Evolutionary conservation across 2,329 filamentous ascomycete species (phyloP).

Genomic region (Salinomyces thailandicus): DNA sequence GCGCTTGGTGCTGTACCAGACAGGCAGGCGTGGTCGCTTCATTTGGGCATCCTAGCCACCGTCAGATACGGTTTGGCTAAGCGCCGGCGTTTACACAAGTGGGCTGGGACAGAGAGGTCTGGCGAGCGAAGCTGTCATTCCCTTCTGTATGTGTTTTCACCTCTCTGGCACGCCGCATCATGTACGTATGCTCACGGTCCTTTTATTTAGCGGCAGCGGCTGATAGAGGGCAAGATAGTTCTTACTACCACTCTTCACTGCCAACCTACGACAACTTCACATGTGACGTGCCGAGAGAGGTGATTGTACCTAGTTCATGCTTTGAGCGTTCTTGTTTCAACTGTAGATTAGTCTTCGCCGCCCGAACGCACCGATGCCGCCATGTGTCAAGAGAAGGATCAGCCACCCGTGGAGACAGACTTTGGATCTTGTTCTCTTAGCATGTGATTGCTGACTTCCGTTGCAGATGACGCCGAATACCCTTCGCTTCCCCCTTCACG

Average conservation of each 20-base stretch:
- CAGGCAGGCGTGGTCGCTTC: background rate
- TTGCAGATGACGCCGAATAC: conserved; percentile 23
- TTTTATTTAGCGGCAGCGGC: conserved; percentile 15
- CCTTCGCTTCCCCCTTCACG: conserved; percentile 16
- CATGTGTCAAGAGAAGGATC: conserved; percentile 15
- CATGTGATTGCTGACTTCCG: too few species aligned
- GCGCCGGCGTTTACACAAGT: too few species aligned
- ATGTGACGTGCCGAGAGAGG: conserved; percentile 5
- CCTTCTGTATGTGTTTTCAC: background rate
- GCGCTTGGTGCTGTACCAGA: conserved; percentile 1
- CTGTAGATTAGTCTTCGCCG: background rate
- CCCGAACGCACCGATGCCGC: background rate
- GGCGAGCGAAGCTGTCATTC: background rate
- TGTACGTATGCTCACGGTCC: conserved; percentile 25
- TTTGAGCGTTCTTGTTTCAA: conserved; percentile 8
- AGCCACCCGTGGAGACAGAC: too few species aligned
- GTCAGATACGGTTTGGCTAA: too few species aligned
- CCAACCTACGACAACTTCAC: background rate
- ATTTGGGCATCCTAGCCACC: background rate
- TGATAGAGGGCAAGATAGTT: conserved; percentile 28
- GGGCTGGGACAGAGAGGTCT: background rate
- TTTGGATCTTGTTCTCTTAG: too few species aligned
- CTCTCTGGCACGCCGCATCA: conserved; percentile 4
- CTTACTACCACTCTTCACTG: background rate
- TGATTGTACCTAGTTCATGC: conserved; percentile 11